Evolutionary conservation across 495 filamentous ascomycete species (phyloP), one percentile per base, ranked within the genome.

Genomic region (Hypoxylon subgilvum): DNA sequence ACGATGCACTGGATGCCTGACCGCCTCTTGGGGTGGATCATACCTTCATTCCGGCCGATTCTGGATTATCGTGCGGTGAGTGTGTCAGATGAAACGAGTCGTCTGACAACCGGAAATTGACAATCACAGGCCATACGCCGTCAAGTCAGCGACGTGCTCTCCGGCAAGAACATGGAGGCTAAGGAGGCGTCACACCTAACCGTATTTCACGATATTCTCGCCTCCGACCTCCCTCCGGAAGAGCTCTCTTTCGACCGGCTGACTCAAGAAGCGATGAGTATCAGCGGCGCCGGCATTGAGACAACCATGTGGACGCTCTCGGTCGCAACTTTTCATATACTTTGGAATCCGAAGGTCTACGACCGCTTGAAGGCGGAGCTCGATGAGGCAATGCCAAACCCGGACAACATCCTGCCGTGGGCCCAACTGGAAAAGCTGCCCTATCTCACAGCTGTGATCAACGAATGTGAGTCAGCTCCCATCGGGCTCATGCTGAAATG

Each of bases 211-310:
- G 64, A 69, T 35, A 70, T 74, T 27, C 43, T 73, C 3, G 50
- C 46, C 27, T 66, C 67, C 1, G 53, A 65, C 18, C 56, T 76
- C 2, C 71, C 73, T 0, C 43, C 23, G 7, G 19, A 47, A 18
- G 74, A 76, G 23, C 67, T 74, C 28, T 31, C 46, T 0, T 23
- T 34, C 1, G 32, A 23, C 10, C 52, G 67, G n/a, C 52, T 77
- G 7, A 19, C 22, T 2, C 38, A 65, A 1, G 72, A 77, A 47
- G 69, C 62, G 7, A 42, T 59, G 14, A 52, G 41, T 12, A 34
- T 73, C 14, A 48, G 68, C 3, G 68, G 63, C 28, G 73, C 72
- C 2, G 73, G 73, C 1, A 66, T 70, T n/a, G 73, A 76, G 41
- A 75, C 73, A 2, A 73, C 72, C 1, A 61, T 54, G 4, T 60